These are phyloP conservation scores for Pelagophyceae sp. DNA, from an alignment of 352 stramenopile species.

Conservation along the genomic window DNA sequence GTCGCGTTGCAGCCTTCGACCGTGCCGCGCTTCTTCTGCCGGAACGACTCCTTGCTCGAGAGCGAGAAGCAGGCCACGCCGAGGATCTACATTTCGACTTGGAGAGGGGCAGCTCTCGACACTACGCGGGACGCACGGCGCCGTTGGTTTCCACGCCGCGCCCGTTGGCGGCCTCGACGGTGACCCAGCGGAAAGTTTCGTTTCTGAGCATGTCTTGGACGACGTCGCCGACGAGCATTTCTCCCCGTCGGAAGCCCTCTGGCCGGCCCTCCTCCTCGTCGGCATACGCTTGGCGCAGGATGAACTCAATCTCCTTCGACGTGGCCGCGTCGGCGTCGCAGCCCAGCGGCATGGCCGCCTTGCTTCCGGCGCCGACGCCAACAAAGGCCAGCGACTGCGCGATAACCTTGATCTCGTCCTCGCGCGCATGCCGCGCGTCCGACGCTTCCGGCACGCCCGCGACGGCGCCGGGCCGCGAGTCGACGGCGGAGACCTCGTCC, in stretches of 20 bases:
- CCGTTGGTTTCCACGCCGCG: neutral
- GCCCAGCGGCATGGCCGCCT: neutral
- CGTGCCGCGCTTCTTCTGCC: neutral
- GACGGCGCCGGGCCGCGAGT: neutral
- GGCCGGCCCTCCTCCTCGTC: neutral
- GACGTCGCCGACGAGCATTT: neutral
- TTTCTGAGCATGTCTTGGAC: neutral
- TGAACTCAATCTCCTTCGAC: neutral
- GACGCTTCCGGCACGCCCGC: neutral
- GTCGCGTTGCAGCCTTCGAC: neutral
- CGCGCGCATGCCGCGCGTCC: neutral
- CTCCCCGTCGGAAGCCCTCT: neutral
- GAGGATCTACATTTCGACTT: too few species aligned
- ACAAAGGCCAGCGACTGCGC: constrained; percentile 2
- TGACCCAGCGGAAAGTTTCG: neutral
- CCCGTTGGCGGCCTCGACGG: constrained; percentile 1
- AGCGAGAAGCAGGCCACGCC: neutral
- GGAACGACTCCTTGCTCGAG: neutral
- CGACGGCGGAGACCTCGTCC: neutral
- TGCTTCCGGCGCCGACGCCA: neutral
- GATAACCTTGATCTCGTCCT: neutral
- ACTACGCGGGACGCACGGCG: too few species aligned
- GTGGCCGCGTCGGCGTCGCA: neutral
- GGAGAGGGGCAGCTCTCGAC: too few species aligned
- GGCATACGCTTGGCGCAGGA: neutral